phyloP scores from a whole-genome alignment of 371 early-diverging fungal genomes.

The Mortierella sp. region DNA sequence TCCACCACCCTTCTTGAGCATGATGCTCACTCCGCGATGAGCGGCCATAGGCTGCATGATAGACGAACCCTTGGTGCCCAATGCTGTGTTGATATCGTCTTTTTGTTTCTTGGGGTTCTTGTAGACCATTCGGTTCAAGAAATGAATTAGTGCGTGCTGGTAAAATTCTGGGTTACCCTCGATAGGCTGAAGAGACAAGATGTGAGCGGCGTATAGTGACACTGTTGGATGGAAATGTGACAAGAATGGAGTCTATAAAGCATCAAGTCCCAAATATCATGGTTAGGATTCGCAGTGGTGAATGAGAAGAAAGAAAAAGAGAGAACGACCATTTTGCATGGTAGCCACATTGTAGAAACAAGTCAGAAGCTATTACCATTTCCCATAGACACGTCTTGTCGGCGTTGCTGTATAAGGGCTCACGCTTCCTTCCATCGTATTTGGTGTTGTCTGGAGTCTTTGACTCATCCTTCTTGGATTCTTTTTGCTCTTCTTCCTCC shows the following conservation, averaged over 20 bases:
- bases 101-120: slow-evolving; percentile 91
- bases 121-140: slow-evolving; percentile 95
- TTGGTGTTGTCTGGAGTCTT: slow-evolving; percentile 41
- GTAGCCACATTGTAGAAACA: neutral
- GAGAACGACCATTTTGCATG: neutral
- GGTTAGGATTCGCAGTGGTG: neutral
- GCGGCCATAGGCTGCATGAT: slow-evolving; percentile 73
- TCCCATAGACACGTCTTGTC: slow-evolving; percentile 92
- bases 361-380: slow-evolving; percentile 64
- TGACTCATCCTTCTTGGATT: slow-evolving; percentile 13
- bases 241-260: slow-evolving; percentile 69
- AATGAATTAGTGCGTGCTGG: slow-evolving; percentile 91
- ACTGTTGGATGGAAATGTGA: slow-evolving; percentile 95
- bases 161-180: slow-evolving; percentile 85
- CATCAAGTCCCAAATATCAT: neutral
- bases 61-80: slow-evolving; percentile 64
- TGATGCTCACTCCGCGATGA: slow-evolving; percentile 45
- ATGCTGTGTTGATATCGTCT: slow-evolving; percentile 49
- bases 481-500: slow-evolving; percentile 19
- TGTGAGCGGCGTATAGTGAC: slow-evolving; percentile 78
- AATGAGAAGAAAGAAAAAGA: neutral
- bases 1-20: slow-evolving; percentile 58
- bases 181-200: slow-evolving; percentile 81
- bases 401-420: slow-evolving; percentile 88
- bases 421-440: slow-evolving; percentile 91